Evolutionary conservation across 345 rosid genomes (phyloP).

Genomic region (Sonneratia caseolaris): DNA sequence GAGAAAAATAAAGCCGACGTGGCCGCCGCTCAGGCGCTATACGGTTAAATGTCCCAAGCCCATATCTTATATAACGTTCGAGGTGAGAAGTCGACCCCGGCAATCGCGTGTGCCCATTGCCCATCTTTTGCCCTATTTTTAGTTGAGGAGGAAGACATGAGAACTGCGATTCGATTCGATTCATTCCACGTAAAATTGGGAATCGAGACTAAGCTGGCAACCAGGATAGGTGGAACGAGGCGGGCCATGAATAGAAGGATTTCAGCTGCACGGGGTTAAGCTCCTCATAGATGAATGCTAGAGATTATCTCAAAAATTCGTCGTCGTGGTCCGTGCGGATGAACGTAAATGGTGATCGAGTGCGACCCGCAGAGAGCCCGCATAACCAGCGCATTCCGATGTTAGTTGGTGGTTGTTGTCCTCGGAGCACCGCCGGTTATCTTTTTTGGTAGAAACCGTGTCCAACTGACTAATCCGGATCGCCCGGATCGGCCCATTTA

Average conservation of each 20-base stretch:
- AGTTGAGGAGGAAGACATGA: not conserved
- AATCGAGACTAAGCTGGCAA: not conserved
- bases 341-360: too few species aligned
- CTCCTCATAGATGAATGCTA: not conserved
- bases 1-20: not conserved
- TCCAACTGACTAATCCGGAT: too few species aligned
- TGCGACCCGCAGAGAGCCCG: too few species aligned
- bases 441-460: too few species aligned
- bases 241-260: not conserved
- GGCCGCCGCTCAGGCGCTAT: not conserved
- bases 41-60: not conserved
- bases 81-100: too few species aligned
- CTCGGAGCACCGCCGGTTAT: too few species aligned
- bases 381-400: too few species aligned
- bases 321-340: too few species aligned
- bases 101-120: too few species aligned
- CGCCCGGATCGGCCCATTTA: too few species aligned
- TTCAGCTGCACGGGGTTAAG: not conserved
- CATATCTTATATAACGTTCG: not conserved
- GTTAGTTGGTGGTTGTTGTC: too few species aligned
- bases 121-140: not conserved
- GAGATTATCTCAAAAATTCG: not conserved
- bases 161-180: not conserved
- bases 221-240: not conserved
- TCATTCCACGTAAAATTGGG: not conserved